phyloP scores from a whole-genome alignment of 306 rosid genomes.

The Abrus pulchellus region DNA sequence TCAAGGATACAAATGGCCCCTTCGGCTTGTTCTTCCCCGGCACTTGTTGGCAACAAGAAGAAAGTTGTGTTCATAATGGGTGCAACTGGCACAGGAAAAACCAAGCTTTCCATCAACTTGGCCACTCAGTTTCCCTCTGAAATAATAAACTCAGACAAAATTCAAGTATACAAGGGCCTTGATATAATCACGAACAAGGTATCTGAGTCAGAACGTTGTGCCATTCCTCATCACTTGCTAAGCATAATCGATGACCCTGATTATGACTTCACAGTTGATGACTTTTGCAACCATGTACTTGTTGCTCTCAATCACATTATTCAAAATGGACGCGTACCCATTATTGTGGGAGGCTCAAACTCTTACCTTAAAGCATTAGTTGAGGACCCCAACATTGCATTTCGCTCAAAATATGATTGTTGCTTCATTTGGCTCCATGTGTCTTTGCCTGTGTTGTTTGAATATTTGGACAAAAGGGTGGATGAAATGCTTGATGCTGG shows the following conservation, averaged over 20 bases:
- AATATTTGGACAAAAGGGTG: conserved; percentile 26
- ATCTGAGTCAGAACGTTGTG: neutral
- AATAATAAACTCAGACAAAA: conserved; percentile 1
- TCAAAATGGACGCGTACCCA: conserved; percentile 40
- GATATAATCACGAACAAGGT: conserved; percentile 25
- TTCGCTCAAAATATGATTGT: conserved; percentile 46
- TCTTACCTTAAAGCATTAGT: conserved; percentile 29
- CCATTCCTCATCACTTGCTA: conserved; percentile 45
- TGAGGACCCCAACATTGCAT: conserved; percentile 21
- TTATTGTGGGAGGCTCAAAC: conserved; percentile 58
- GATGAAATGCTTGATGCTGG: conserved; percentile 50
- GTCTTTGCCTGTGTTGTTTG: conserved; percentile 27
- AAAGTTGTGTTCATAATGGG: conserved; percentile 18
- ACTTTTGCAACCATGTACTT: conserved; percentile 20
- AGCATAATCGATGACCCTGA: conserved; percentile 37
- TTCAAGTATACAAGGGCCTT: neutral
- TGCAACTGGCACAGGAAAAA: conserved; percentile 12
- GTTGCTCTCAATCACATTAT: neutral
- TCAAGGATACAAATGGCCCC: neutral
- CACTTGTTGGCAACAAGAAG: neutral
- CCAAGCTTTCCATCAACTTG: neutral
- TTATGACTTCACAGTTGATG: conserved; percentile 24
- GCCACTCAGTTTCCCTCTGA: neutral
- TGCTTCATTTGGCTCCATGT: conserved; percentile 49
- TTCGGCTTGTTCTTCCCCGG: neutral